phyloP scores from a whole-genome alignment of 169 alveolate species.

The Eimeria mitis region DNA sequence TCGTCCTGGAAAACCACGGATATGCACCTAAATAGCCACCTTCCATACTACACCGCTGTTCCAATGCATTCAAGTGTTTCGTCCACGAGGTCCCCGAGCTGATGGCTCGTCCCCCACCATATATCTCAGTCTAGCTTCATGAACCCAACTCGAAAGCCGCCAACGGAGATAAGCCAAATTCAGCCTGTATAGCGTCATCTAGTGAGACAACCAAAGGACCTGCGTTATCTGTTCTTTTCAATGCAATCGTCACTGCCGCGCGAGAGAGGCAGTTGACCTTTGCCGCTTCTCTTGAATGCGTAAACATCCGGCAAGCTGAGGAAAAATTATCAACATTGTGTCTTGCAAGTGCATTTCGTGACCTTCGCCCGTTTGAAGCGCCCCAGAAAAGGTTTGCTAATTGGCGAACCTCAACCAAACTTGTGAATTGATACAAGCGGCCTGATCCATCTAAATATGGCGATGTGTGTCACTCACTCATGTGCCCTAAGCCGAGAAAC shows the following conservation, averaged over 20 bases:
- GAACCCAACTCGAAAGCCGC: no score
- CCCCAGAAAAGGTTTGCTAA: not conserved
- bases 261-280: not conserved
- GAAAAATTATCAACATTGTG: not conserved
- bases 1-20: no score
- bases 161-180: not conserved
- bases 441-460: not conserved
- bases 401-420: not conserved
- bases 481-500: not conserved
- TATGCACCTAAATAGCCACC: no score
- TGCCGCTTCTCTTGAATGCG: not conserved
- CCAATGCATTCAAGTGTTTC: no score
- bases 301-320: not conserved
- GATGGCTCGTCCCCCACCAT: no score
- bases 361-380: not conserved
- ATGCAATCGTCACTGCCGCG: not conserved
- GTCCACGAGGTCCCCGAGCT: no score
- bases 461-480: not conserved
- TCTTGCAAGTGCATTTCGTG: not conserved
- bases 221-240: not conserved
- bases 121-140: no score
- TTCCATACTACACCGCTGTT: no score
- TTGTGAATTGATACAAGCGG: not conserved
- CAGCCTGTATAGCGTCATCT: not conserved
- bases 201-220: not conserved